phyloP scores from a whole-genome alignment of 1,284 basidiomycete genomes.

The Trametes pubescens region DNA sequence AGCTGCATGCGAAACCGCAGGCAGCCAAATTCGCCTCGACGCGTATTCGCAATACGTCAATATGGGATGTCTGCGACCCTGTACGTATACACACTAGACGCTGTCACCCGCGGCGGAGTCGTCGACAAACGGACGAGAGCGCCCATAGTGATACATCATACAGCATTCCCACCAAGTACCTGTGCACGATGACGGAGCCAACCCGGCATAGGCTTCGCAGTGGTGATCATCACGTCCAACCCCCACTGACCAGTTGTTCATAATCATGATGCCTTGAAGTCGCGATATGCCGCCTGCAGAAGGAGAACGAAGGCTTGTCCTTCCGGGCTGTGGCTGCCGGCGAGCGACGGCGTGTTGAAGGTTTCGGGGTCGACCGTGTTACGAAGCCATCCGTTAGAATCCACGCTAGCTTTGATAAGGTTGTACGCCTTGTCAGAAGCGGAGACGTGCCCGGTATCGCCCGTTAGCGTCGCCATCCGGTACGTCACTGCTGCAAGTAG shows the following conservation, averaged over 20 bases:
- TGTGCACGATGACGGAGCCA: neutral
- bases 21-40: neutral
- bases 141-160: neutral
- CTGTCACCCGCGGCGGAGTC: conserved; percentile 1
- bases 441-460: conserved; percentile 44
- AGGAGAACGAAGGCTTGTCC: conserved; percentile 75
- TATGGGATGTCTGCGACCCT: neutral
- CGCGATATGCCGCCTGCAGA: conserved; percentile 67
- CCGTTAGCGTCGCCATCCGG: conserved; percentile 47
- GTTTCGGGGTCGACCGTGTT: conserved; percentile 71
- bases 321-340: conserved; percentile 59
- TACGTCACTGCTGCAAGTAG: conserved; percentile 61
- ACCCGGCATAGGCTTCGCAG: neutral
- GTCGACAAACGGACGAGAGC: conserved; percentile 2
- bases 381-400: conserved; percentile 58
- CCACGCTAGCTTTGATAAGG: conserved; percentile 49
- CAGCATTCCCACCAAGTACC: neutral
- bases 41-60: conserved; percentile 8
- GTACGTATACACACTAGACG: neutral
- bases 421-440: conserved; percentile 52
- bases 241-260: neutral
- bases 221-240: conserved; percentile 7
- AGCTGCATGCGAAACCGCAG: neutral
- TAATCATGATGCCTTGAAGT: conserved; percentile 43
- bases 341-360: conserved; percentile 52